These are phyloP conservation scores for Teratosphaeria zuluensis DNA, from an alignment of 2,329 filamentous ascomycete genomes.

Conservation along the genomic window DNA sequence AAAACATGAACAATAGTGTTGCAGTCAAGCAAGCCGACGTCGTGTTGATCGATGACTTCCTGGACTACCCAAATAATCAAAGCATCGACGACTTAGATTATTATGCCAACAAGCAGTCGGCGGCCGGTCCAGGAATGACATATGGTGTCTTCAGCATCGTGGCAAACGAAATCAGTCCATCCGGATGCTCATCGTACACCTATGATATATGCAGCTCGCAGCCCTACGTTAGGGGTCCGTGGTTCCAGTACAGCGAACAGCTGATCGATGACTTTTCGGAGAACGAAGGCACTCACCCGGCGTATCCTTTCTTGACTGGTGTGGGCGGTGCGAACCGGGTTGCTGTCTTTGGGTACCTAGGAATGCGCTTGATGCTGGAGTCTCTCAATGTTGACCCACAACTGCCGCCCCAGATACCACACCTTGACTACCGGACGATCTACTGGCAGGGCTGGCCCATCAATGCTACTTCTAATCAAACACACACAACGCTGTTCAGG, in stretches of 20 bases:
- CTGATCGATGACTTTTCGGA: conserved; percentile 48
- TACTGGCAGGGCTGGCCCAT: conserved; percentile 59
- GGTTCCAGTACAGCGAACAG: conserved; percentile 64
- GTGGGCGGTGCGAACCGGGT: conserved; percentile 61
- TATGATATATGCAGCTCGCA: conserved; percentile 55
- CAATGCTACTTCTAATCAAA: conserved; percentile 50
- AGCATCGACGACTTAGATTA: conserved; percentile 54
- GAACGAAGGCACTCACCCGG: conserved; percentile 59
- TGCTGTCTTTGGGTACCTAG: conserved; percentile 57
- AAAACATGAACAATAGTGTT: conserved; percentile 56
- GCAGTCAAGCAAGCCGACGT: conserved; percentile 63
- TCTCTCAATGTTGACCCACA: conserved; percentile 54
- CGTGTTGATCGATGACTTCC: conserved; percentile 55
- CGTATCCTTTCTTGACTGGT: conserved; percentile 62
- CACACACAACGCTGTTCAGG: conserved; percentile 54
- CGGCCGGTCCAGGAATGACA: conserved; percentile 63
- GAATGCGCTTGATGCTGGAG: conserved; percentile 51
- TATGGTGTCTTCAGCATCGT: conserved; percentile 61
- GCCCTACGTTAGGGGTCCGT: conserved; percentile 57
- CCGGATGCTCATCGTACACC: conserved; percentile 59
- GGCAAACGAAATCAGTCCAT: conserved; percentile 54
- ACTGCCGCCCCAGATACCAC: conserved; percentile 54
- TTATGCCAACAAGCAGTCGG: conserved; percentile 59
- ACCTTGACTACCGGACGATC: conserved; percentile 52
- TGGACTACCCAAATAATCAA: conserved; percentile 50